Evolutionary conservation across 768 basidiomycete species (phyloP).

Genomic region (Suillus tomentosus): DNA sequence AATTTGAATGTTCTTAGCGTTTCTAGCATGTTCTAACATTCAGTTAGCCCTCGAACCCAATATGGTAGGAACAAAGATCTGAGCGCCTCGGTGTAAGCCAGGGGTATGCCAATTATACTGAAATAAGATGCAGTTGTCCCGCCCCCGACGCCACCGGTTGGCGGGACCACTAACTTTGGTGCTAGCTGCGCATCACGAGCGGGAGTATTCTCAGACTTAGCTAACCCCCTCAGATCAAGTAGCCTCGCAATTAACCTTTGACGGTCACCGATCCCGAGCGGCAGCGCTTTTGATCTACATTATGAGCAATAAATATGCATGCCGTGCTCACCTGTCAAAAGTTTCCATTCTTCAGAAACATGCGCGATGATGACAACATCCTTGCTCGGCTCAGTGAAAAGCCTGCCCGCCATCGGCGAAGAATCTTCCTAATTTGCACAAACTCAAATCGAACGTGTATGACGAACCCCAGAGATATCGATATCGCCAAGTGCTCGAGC

Average conservation of each 20-base stretch:
- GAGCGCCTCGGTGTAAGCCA: neutral
- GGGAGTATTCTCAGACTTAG: slow-evolving; percentile 4
- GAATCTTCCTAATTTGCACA: neutral
- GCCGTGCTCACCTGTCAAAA: neutral
- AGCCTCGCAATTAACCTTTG: slow-evolving; percentile 1
- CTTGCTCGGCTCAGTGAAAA: neutral
- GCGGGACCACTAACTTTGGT: slow-evolving; percentile 1
- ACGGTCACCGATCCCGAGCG: no score
- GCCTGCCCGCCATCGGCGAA: neutral
- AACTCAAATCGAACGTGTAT: neutral
- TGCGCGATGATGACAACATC: neutral
- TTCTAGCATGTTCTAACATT: no score
- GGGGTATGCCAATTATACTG: neutral
- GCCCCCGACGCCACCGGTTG: slow-evolving; percentile 10
- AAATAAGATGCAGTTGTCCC: neutral
- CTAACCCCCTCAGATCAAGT: neutral
- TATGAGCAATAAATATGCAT: neutral
- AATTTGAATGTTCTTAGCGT: neutral
- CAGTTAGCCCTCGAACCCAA: neutral
- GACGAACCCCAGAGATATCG: neutral
- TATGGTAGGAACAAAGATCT: neutral
- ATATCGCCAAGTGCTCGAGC: neutral
- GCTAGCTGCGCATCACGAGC: slow-evolving; percentile 1
- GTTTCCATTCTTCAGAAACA: neutral
- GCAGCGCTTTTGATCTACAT: slow-evolving; percentile 1